Evolutionary conservation across 2,329 filamentous ascomycete species (phyloP).

Genomic region (Aspergillus udagawae): DNA sequence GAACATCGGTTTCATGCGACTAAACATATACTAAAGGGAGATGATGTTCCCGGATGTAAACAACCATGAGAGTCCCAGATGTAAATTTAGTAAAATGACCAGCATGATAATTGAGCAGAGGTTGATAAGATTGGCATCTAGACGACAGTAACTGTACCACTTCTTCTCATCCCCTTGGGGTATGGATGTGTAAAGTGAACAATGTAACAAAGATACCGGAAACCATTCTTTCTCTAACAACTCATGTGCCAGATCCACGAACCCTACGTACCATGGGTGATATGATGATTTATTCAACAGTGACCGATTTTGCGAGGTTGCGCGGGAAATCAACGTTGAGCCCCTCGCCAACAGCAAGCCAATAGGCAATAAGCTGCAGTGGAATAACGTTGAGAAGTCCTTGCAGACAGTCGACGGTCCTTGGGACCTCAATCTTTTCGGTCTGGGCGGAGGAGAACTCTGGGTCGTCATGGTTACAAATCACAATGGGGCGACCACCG

Average conservation of each 20-base stretch:
- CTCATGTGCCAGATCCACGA: neutral
- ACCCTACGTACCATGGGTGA: neutral
- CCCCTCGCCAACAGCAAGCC: slow-evolving; percentile 93
- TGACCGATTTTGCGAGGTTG: slow-evolving; percentile 98
- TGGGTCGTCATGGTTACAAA: slow-evolving; percentile 85
- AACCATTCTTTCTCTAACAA: neutral
- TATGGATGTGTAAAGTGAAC: neutral
- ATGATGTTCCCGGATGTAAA: neutral
- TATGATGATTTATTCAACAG: slow-evolving; percentile 70
- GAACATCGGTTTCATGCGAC: neutral
- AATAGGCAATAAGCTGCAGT: slow-evolving; percentile 96
- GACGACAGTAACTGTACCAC: neutral
- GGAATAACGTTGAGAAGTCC: slow-evolving; percentile 97
- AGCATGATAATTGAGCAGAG: neutral
- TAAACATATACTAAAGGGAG: neutral
- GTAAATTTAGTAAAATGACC: neutral
- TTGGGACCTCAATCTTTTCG: slow-evolving; percentile 95
- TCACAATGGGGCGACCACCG: slow-evolving; percentile 93
- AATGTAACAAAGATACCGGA: neutral
- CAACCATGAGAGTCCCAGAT: neutral
- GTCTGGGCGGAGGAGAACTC: slow-evolving; percentile 87
- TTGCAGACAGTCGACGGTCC: slow-evolving; percentile 92
- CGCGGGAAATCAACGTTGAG: slow-evolving; percentile 98
- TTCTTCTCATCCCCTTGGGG: neutral
- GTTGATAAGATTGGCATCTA: neutral